Evolutionary conservation across 176 grass and related monocot species (phyloP), one percentile per base, ranked within the genome.

Genomic region (Chrysopogon serrulatus): DNA sequence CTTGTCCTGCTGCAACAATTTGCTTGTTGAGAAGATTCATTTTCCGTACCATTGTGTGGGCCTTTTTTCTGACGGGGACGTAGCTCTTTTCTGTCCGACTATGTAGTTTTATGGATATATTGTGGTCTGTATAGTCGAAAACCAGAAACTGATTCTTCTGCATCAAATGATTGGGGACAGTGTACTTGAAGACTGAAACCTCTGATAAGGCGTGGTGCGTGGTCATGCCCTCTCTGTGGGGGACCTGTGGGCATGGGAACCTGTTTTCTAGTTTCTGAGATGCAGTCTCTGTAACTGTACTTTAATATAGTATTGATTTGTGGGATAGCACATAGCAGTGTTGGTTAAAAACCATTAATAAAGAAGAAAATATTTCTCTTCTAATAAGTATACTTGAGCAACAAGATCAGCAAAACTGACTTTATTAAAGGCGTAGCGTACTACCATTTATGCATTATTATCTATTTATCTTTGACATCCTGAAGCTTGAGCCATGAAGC

Each of bases 141-240:
- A 71, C 76, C 80, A n/a, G 27, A 34, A 59, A 18, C 27, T 16
- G 30, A 77, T 83, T 79, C 48, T 79, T 41, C 84, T 26, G 30
- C 73, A 6, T 49, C 79, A 86, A 86, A 90, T 86, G 88, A 86
- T 86, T 90, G 79, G 75, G 83, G 71, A 57, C 61, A 82, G 73
- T 82, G 83, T 90, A 82, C 72, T n/a, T 76, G 17, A 80, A 61
- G 61, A 89, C 64, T 89, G 57, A 71, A 76, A 77, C 28, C 31
- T n/a, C n/a, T n/a, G n/a, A n/a, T n/a, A n/a, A n/a, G n/a, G n/a
- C n/a, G n/a, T n/a, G n/a, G n/a, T n/a, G n/a, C n/a, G n/a, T n/a
- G n/a, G n/a, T n/a, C n/a, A n/a, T n/a, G n/a, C n/a, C 43, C 33
- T 71, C 27, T 28, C 7, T 24, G 34, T n/a, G 33, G 77, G 82